Percentiles rank a stretch among this genome's conserved stretches.
Conservation (phyloP, 371 early-diverging fungal genomes). For the Saksenaea oblongispora region DNA sequence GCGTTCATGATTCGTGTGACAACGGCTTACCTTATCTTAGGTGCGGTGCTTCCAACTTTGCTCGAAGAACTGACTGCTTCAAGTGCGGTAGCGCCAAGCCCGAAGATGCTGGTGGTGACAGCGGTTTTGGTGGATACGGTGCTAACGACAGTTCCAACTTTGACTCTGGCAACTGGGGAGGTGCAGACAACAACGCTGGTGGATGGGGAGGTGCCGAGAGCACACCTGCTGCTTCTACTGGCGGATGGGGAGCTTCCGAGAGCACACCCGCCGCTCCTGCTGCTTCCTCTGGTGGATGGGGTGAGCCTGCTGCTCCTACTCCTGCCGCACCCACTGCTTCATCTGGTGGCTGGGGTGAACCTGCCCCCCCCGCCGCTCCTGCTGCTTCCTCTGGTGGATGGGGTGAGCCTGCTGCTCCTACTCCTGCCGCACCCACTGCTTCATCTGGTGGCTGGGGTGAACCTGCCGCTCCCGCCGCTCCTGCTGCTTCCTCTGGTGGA, state of each 20-base stretch:
- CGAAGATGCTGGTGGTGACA: conserved; percentile 50
- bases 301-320: no score
- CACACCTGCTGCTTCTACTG: conserved; percentile 14
- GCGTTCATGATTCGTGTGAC: no score
- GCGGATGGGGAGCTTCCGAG: conserved; percentile 20
- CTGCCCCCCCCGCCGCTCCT: conserved; percentile 10
- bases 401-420: conserved; percentile 25
- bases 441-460: conserved; percentile 27
- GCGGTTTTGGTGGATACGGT: conserved; percentile 26
- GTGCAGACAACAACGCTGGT: conserved; percentile 17
- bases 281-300: conserved; percentile 27
- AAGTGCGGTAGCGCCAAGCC: conserved; percentile 63
- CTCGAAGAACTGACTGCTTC: conserved; percentile 66
- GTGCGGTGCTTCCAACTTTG: conserved; percentile 61
- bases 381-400: conserved; percentile 27
- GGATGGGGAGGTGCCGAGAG: conserved; percentile 26
- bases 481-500: conserved; percentile 25
- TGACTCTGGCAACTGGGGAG: conserved; percentile 20
- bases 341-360: conserved; percentile 12
- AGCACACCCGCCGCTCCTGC: conserved; percentile 20
- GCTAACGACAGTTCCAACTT: conserved; percentile 13
- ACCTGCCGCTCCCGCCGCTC: conserved; percentile 13
- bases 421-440: conserved; percentile 19
- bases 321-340: conserved; percentile 13
- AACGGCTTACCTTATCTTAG: conserved; percentile 5